phyloP scores from a whole-genome alignment of 2,329 filamentous ascomycete species.

The Colletotrichum echinochloae region DNA sequence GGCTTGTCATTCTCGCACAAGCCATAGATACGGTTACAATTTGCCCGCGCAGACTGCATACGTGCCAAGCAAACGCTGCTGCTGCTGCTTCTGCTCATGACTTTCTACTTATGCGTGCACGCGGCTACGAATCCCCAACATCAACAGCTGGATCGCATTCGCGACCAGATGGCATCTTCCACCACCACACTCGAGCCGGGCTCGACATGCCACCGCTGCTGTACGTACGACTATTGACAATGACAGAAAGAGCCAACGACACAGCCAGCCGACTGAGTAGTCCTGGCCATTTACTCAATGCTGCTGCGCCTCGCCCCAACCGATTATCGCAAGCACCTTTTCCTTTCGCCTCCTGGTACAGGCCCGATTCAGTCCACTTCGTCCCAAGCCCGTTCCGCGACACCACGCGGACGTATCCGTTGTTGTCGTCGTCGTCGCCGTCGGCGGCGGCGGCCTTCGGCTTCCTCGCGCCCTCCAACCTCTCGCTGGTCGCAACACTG shows the following conservation, averaged over 20 bases:
- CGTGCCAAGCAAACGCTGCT: constrained; percentile 2
- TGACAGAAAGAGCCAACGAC: not conserved
- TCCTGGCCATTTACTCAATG: not conserved
- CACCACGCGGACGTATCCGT: not conserved
- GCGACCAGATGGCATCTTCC: constrained; percentile 19
- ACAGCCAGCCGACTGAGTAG: constrained; percentile 7
- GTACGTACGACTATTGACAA: constrained; percentile 10
- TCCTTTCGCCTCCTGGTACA: not conserved
- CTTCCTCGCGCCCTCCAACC: not conserved
- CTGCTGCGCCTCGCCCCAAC: not conserved
- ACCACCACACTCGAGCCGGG: not conserved
- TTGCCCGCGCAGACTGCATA: not conserved
- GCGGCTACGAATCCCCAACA: not conserved
- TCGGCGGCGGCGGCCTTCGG: not conserved
- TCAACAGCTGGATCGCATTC: constrained; percentile 20
- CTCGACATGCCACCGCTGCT: constrained; percentile 8
- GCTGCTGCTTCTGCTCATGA: not conserved
- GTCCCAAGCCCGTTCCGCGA: constrained; percentile 4
- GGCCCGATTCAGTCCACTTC: constrained; percentile 5
- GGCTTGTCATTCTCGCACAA: not conserved
- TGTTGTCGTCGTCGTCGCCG: too few species aligned
- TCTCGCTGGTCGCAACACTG: constrained; percentile 17
- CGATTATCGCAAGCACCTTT: not conserved
- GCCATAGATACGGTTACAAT: not conserved
- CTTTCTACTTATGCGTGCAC: not conserved